phyloP scores from a whole-genome alignment of 495 filamentous ascomycete genomes.

The Penicillium lividum region DNA sequence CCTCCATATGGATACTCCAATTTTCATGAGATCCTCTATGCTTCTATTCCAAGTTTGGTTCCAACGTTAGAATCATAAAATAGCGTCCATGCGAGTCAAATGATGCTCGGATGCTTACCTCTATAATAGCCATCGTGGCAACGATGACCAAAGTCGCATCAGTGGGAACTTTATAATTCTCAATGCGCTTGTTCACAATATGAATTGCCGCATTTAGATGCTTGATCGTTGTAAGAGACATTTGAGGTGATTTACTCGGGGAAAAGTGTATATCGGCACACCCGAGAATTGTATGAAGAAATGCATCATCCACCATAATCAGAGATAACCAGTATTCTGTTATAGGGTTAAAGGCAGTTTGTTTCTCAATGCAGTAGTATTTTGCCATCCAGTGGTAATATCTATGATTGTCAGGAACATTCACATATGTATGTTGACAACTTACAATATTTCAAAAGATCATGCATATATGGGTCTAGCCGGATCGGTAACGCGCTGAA shows the following conservation, averaged over 20 bases:
- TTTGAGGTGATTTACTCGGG: background rate
- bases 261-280: constrained; percentile 3
- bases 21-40: constrained; percentile 5
- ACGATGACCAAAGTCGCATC: constrained; percentile 4
- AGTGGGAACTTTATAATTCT: background rate
- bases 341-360: constrained; percentile 7
- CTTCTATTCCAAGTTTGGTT: background rate
- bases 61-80: too few species aligned
- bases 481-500: constrained; percentile 1
- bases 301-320: constrained; percentile 2
- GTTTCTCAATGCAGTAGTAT: constrained; percentile 9
- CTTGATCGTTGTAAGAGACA: background rate
- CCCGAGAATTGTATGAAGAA: constrained; percentile 8
- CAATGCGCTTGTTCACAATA: constrained; percentile 9
- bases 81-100: too few species aligned
- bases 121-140: constrained; percentile 8
- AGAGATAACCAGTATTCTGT: constrained; percentile 9
- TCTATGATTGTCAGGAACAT: constrained; percentile 1
- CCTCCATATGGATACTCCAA: constrained; percentile 11
- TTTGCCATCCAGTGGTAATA: constrained; percentile 6
- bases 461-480: constrained; percentile 6
- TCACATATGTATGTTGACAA: background rate
- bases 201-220: constrained; percentile 11
- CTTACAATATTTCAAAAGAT: constrained; percentile 8
- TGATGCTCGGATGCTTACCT: background rate